phyloP scores from a whole-genome alignment of 805 yeast species.

The Candida wancherniae region DNA sequence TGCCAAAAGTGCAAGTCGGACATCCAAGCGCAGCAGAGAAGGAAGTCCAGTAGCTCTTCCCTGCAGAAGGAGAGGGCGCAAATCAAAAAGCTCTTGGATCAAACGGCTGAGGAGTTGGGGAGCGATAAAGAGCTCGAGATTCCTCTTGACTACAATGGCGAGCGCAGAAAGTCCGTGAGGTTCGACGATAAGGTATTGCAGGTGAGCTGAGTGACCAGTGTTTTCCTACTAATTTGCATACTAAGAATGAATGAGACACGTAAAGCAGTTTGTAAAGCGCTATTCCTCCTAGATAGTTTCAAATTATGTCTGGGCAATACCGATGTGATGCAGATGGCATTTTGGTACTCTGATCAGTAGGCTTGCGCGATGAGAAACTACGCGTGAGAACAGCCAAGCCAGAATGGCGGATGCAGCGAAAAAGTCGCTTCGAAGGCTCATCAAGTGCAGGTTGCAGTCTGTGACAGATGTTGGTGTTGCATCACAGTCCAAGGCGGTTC shows the following conservation, averaged over 20 bases:
- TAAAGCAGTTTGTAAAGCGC: too few species aligned
- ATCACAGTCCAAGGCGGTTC: slow-evolving; percentile 24
- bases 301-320: too few species aligned
- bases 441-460: slow-evolving; percentile 19
- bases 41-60: slow-evolving; percentile 36
- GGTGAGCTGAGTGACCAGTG: slow-evolving; percentile 2
- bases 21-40: slow-evolving; percentile 37
- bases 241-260: too few species aligned
- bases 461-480: slow-evolving; percentile 16
- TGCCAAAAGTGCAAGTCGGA: slow-evolving; percentile 66
- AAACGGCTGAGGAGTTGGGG: slow-evolving; percentile 35
- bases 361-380: not conserved
- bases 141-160: slow-evolving; percentile 35
- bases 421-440: slow-evolving; percentile 19
- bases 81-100: slow-evolving; percentile 43
- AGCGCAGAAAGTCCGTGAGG: slow-evolving; percentile 60
- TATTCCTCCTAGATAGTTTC: too few species aligned
- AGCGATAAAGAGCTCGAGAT: slow-evolving; percentile 40
- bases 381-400: too few species aligned
- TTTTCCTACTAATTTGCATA: too few species aligned
- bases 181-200: slow-evolving; percentile 53
- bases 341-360: too few species aligned
- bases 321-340: too few species aligned
- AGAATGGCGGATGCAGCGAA: slow-evolving; percentile 20
- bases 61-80: slow-evolving; percentile 27